Evolutionary conservation across 345 rosid genomes (phyloP).

Genomic region (Carallia pectinifolia): DNA sequence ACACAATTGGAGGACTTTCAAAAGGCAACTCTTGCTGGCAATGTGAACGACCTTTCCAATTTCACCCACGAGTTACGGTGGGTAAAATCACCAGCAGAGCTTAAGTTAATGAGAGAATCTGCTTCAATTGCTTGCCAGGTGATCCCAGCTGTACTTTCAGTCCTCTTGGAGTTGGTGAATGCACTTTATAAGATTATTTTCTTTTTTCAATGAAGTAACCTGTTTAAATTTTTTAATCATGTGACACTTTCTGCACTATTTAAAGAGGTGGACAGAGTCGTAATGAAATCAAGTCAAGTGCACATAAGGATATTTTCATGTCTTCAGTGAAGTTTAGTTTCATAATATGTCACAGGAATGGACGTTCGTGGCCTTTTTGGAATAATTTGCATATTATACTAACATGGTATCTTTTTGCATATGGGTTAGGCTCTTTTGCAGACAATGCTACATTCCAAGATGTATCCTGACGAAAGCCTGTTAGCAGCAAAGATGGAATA

Average conservation of each 20-base stretch:
- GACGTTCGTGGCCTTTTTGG: slow-evolving; percentile 1
- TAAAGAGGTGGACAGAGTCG: background rate
- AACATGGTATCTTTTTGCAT: slow-evolving; percentile 11
- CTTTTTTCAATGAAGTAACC: background rate
- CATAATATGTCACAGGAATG: background rate
- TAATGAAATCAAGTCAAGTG: too few species aligned
- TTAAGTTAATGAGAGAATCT: slow-evolving; percentile 87
- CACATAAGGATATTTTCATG: too few species aligned
- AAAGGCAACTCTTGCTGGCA: slow-evolving; percentile 43
- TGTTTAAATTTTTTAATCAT: background rate
- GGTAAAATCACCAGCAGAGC: slow-evolving; percentile 85
- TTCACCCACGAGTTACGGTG: slow-evolving; percentile 71
- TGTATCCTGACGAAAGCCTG: slow-evolving; percentile 67
- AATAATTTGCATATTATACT: background rate
- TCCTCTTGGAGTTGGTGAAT: background rate
- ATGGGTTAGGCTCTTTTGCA: slow-evolving; percentile 72
- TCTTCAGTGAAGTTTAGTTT: too few species aligned
- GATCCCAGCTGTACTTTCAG: slow-evolving; percentile 16
- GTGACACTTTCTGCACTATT: background rate
- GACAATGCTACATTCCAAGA: slow-evolving; percentile 83
- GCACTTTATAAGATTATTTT: slow-evolving; percentile 1
- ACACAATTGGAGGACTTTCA: slow-evolving; percentile 68
- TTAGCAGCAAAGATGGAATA: slow-evolving; percentile 85
- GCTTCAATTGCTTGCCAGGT: slow-evolving; percentile 98
- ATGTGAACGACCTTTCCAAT: slow-evolving; percentile 60